phyloP scores from a whole-genome alignment of 805 yeast species.

The Clavispora carvajalis region DNA sequence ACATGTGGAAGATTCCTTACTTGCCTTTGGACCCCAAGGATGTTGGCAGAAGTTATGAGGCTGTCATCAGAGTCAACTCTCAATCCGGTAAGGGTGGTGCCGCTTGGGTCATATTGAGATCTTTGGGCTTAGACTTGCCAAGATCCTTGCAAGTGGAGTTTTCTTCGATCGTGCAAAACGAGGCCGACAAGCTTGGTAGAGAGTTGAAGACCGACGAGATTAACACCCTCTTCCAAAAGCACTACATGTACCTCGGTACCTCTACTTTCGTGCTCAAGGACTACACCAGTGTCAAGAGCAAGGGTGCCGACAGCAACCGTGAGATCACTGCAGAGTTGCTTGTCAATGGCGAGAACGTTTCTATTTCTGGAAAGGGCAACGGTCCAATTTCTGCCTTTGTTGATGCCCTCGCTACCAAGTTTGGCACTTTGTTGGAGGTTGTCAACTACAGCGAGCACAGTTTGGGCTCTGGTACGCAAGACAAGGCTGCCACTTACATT shows the following conservation, averaged over 20 bases:
- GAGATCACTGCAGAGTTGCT: slow-evolving; percentile 19
- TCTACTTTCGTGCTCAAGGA: slow-evolving; percentile 17
- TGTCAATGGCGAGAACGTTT: slow-evolving; percentile 19
- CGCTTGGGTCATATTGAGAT: slow-evolving; percentile 79
- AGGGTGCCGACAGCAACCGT: slow-evolving; percentile 16
- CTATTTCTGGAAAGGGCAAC: slow-evolving; percentile 58
- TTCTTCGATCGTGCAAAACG: slow-evolving; percentile 57
- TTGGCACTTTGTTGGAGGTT: slow-evolving; percentile 54
- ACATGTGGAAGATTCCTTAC: slow-evolving; percentile 70
- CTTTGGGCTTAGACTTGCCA: slow-evolving; percentile 74
- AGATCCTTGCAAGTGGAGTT: slow-evolving; percentile 76
- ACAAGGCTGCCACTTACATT: slow-evolving; percentile 73
- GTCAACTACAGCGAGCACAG: slow-evolving; percentile 68
- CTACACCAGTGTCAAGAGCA: slow-evolving; percentile 20
- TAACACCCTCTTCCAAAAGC: slow-evolving; percentile 46
- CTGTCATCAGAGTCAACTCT: slow-evolving; percentile 84
- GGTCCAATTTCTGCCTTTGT: slow-evolving; percentile 75
- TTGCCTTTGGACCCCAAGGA: slow-evolving; percentile 81
- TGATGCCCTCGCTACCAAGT: slow-evolving; percentile 53
- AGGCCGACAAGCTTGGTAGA: slow-evolving; percentile 62
- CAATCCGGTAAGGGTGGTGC: slow-evolving; percentile 90
- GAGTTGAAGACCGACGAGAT: slow-evolving; percentile 69
- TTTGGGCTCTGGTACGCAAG: slow-evolving; percentile 63
- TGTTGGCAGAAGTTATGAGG: slow-evolving; percentile 82
- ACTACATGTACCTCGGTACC: slow-evolving; percentile 39